Conservation (phyloP, 257 asterid species). For the Fraxinus anomala region DNA sequence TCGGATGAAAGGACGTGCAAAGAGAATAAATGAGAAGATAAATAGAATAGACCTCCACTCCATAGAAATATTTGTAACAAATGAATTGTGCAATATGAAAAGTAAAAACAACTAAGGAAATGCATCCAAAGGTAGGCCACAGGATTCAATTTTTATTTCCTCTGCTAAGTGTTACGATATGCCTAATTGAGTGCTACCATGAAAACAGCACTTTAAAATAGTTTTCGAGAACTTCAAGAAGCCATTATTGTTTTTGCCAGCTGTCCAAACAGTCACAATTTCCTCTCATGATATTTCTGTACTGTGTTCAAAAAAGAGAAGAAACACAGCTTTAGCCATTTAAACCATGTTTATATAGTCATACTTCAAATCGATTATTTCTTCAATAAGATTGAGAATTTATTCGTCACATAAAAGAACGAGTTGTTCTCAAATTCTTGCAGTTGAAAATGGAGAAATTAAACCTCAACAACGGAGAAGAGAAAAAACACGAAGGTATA, state of each 20-base stretch:
- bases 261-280: background rate
- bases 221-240: background rate
- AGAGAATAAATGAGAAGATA: constrained; percentile 4
- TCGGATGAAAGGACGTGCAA: constrained; percentile 9
- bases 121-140: background rate
- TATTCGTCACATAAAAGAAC: background rate
- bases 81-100: background rate
- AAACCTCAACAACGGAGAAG: background rate
- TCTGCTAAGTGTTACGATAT: background rate
- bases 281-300: background rate
- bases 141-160: background rate
- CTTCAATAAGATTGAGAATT: background rate
- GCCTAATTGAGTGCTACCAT: background rate
- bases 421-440: background rate
- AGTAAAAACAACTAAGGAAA: background rate
- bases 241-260: background rate
- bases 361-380: background rate
- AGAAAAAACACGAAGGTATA: background rate
- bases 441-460: background rate
- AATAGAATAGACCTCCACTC: background rate
- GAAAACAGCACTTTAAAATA: background rate
- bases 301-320: background rate
- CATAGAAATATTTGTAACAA: background rate
- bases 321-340: background rate
- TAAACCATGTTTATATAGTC: background rate